Base-by-base conservation (phyloP, 148 eudicot genomes). In the Nyssa sinensis region DNA sequence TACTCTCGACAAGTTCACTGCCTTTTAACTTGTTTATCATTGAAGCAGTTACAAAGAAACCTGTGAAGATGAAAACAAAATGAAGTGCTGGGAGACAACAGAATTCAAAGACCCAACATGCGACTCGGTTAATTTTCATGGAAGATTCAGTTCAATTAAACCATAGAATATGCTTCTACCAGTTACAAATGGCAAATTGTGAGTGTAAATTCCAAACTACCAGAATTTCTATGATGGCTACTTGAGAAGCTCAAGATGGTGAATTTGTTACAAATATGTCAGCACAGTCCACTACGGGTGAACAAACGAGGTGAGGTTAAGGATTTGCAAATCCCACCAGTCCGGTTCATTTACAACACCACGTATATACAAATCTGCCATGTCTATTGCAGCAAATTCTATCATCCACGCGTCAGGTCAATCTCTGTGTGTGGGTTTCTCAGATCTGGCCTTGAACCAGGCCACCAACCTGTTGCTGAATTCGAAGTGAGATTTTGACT, bases 381-480 rank as follows among this genome's bases (percentile, higher is more conserved):
- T 55, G 69, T 58, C 67, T 27, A 4, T 13, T 37, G 74, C 30
- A 53, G 49, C 44, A 41, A 67, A 33, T 55, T 17, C 33, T 14
- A 65, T 79, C 82, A 84, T 75, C 87, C 85, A 23, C 80, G 86
- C 37, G 78, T 81, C 77, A 87, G 78, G 73, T 87, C 87, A 75
- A 84, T 81, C 49, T 80, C 84, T 0, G 85, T 64, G 69, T 86
- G 80, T 14, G 79, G 70, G 67, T 79, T 78, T 62, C 75, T 77
- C 49, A 73, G 39, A 62, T 82, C 81, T 7, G 78, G 72, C 77
- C 80, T 67, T 16, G 84, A 71, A 71, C 53, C 53, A 51, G 82
- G 78, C 85, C 89, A 86, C 69, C 23, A 32, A 17, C 80, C 64
- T 12, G 78, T 27, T 37, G 77, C 75, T 31, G 84, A 39, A 66